phyloP scores from a whole-genome alignment of 2,329 filamentous ascomycete genomes.

The Coniochaeta hoffmannii region DNA sequence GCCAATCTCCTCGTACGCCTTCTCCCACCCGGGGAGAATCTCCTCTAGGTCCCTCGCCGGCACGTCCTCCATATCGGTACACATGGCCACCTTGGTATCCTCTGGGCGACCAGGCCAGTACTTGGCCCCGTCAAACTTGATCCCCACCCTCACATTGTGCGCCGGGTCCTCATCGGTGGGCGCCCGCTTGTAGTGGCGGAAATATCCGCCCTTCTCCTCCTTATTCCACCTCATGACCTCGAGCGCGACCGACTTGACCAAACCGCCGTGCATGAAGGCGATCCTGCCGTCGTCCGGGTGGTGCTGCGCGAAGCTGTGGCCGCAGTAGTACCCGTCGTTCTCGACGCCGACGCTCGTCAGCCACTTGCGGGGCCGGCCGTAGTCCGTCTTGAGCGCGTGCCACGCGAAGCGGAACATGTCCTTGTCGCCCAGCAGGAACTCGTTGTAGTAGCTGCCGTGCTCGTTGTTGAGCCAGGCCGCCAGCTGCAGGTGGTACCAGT shows the following conservation, averaged over 20 bases:
- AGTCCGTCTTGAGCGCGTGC: conserved; percentile 24
- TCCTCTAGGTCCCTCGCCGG: conserved; percentile 9
- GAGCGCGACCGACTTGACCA: conserved; percentile 19
- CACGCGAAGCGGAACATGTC: conserved; percentile 25
- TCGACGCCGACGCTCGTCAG: conserved; percentile 21
- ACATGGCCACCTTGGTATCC: conserved; percentile 8
- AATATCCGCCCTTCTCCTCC: conserved; percentile 18
- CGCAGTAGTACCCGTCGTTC: conserved; percentile 20
- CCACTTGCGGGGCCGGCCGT: conserved; percentile 20
- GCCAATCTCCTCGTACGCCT: conserved; percentile 5
- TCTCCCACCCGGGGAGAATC: conserved; percentile 9
- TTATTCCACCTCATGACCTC: conserved; percentile 18
- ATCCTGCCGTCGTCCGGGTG: conserved; percentile 21
- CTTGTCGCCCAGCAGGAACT: conserved; percentile 27
- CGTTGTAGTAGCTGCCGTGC: conserved; percentile 15
- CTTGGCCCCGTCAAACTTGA: conserved; percentile 10
- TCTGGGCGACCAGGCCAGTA: conserved; percentile 6
- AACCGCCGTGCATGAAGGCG: conserved; percentile 23
- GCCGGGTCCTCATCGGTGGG: conserved; percentile 3
- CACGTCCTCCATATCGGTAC: conserved; percentile 11
- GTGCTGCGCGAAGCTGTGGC: conserved; percentile 24
- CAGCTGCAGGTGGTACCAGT: conserved; percentile 28
- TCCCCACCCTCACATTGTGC: conserved; percentile 7
- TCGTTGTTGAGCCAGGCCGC: conserved; percentile 23
- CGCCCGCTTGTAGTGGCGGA: conserved; percentile 19